Base-by-base conservation (phyloP, 2,329 filamentous ascomycete genomes). In the Penicillium expansum region DNA sequence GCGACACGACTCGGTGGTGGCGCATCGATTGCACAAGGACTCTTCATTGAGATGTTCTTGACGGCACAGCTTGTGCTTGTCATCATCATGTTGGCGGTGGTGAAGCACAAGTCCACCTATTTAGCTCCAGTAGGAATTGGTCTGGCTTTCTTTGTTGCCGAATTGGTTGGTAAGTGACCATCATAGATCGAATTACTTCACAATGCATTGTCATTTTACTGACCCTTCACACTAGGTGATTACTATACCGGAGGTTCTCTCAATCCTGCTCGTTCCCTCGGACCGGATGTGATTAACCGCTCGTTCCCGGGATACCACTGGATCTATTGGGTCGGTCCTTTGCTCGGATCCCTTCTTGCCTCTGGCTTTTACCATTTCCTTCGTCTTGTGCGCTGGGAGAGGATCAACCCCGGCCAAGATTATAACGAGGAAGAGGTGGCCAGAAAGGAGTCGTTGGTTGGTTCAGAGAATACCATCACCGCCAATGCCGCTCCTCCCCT, bases 51-150 rank as follows among this genome's bases (percentile, higher is more conserved):
- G 71, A 82, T 86, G 75, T 86, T 88, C 64, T 76, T 88, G 37
- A 89, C 86, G 0, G 76, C 83, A 0, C 80, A 87, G 67, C 77
- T 89, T 10, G 81, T 88, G 8, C 77, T 89, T 52, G 82, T 85
- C 3, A 83, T 89, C 30, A 83, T 86, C 70, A 87, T 90, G 82
- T 79, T 90, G 43, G 87, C 87, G 0, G 83, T 85, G 4, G 87
- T 90, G 69, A 91, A 91, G 74, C 87, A 91, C 71, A 85, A 86
- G 43, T 84, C 84, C 2, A 91, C 88, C 0, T 90, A 82, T 67
- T 74, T 91, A 1, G 88, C 88, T 0, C 88, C 89, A 0, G 75
- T 91, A 4, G 87, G 86, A 13, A 90, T 92, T 63, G 89, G 89
- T 1, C 73, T 90, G 2, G 79, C 87, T 0, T 80, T 91, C 52